Evolutionary conservation across 495 filamentous ascomycete species (phyloP).

Genomic region (Xylaria scruposa): DNA sequence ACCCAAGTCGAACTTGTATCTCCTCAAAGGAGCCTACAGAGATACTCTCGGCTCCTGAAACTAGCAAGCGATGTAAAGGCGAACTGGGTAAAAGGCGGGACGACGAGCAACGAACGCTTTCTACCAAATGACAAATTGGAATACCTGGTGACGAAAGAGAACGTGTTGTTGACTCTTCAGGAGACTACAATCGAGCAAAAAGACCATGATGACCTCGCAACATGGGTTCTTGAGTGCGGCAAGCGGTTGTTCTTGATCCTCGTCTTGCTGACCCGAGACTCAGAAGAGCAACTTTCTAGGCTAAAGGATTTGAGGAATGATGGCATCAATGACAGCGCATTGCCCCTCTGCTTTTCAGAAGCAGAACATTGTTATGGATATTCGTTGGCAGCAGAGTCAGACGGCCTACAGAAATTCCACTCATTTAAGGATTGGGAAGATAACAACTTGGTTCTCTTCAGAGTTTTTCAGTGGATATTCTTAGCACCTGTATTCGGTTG

Average conservation of each 20-base stretch:
- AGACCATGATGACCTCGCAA: not conserved
- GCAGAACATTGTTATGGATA: not conserved
- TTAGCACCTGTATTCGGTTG: not conserved
- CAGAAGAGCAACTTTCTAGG: not conserved
- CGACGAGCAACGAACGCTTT: not conserved
- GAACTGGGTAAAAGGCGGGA: not conserved
- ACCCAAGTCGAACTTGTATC: not conserved
- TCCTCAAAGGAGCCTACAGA: not conserved
- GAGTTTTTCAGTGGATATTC: not conserved
- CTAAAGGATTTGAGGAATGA: not conserved
- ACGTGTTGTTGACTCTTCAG: not conserved
- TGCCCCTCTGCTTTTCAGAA: not conserved
- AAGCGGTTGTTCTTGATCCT: not conserved
- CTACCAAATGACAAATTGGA: slow-evolving; percentile 7
- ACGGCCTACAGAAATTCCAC: not conserved
- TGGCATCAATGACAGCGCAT: not conserved
- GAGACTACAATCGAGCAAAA: not conserved
- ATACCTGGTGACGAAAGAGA: not conserved
- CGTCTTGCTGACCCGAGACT: not conserved
- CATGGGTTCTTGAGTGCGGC: not conserved
- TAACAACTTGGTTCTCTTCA: not conserved
- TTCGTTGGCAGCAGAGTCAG: not conserved
- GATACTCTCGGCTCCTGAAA: not conserved
- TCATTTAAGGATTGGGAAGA: not conserved
- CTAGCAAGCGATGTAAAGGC: not conserved